Conservation (phyloP, 2,329 filamentous ascomycete genomes). For the Monascus ruber region DNA sequence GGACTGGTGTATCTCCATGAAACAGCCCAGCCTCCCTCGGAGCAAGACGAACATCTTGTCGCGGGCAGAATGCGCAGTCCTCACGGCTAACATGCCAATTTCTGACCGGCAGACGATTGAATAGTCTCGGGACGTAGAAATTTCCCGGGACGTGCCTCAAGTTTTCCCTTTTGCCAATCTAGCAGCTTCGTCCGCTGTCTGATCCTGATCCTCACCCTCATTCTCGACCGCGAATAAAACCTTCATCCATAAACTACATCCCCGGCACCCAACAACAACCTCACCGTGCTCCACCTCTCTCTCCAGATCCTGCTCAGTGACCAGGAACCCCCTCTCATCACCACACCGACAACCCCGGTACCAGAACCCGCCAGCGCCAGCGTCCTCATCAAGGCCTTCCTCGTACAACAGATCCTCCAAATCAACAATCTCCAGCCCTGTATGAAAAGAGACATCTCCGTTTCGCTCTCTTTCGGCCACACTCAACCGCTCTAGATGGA, state of each 20-base stretch:
- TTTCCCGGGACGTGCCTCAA: not conserved
- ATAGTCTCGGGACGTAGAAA: too few relatives aligned
- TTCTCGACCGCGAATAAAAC: constrained; percentile 46
- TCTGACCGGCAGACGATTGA: too few relatives aligned
- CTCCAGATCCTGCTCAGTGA: constrained; percentile 44
- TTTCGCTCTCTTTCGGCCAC: constrained; percentile 10
- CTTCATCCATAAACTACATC: constrained; percentile 54
- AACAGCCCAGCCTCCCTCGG: too few relatives aligned
- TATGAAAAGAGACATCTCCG: constrained; percentile 28
- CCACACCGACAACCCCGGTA: constrained; percentile 47
- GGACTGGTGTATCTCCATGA: too few relatives aligned
- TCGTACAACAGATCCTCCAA: constrained; percentile 42
- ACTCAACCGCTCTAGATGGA: constrained; percentile 25
- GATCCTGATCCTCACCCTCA: constrained; percentile 14
- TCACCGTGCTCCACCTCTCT: constrained; percentile 42
- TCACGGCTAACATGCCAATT: too few relatives aligned
- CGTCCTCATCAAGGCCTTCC: constrained; percentile 28
- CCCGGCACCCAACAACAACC: constrained; percentile 48
- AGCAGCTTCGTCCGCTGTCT: not conserved
- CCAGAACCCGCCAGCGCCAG: constrained; percentile 41
- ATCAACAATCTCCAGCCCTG: constrained; percentile 47
- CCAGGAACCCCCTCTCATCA: constrained; percentile 43
- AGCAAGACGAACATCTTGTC: too few relatives aligned
- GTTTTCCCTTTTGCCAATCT: not conserved
- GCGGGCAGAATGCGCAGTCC: too few relatives aligned